phyloP scores from a whole-genome alignment of 106 monocot genomes.

The Platanthera guangdongensis region DNA sequence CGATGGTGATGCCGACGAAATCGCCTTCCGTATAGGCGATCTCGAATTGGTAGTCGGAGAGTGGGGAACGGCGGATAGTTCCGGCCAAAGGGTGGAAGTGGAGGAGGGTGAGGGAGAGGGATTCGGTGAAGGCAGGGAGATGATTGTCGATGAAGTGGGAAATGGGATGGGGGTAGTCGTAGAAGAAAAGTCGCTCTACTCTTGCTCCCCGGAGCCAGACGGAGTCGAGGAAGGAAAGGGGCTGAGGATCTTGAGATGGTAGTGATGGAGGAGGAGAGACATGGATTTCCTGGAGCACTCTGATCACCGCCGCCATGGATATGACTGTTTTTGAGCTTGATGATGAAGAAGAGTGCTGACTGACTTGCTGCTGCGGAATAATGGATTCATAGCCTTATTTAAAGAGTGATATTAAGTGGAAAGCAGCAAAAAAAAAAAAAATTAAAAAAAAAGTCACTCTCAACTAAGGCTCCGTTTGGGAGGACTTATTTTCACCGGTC shows the following conservation, averaged over 20 bases:
- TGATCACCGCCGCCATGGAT: neutral
- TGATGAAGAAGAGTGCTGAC: too few relatives aligned
- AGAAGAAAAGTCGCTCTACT: slow-evolving; percentile 56
- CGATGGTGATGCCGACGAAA: slow-evolving; percentile 19
- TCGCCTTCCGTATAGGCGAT: slow-evolving; percentile 22
- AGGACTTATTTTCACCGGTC: too few relatives aligned
- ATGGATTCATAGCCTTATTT: too few relatives aligned
- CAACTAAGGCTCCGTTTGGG: too few relatives aligned
- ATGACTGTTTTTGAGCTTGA: too few relatives aligned
- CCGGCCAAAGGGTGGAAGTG: slow-evolving; percentile 40
- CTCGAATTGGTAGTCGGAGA: slow-evolving; percentile 18
- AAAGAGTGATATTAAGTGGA: too few relatives aligned
- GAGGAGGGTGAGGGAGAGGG: slow-evolving; percentile 49
- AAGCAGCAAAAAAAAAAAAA: too few relatives aligned
- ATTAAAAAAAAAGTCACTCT: too few relatives aligned
- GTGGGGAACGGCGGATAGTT: neutral
- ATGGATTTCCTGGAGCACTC: neutral
- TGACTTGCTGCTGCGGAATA: too few relatives aligned
- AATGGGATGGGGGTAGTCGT: slow-evolving; percentile 16
- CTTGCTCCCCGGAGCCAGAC: slow-evolving; percentile 13
- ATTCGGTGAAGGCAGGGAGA: slow-evolving; percentile 32
- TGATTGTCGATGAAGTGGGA: slow-evolving; percentile 17
- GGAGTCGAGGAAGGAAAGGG: slow-evolving; percentile 34
- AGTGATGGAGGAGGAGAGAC: neutral
- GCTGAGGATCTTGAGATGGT: slow-evolving; percentile 8